Base-by-base conservation (phyloP, 1,139 yeast species). In the Scheffersomyces quercinus region DNA sequence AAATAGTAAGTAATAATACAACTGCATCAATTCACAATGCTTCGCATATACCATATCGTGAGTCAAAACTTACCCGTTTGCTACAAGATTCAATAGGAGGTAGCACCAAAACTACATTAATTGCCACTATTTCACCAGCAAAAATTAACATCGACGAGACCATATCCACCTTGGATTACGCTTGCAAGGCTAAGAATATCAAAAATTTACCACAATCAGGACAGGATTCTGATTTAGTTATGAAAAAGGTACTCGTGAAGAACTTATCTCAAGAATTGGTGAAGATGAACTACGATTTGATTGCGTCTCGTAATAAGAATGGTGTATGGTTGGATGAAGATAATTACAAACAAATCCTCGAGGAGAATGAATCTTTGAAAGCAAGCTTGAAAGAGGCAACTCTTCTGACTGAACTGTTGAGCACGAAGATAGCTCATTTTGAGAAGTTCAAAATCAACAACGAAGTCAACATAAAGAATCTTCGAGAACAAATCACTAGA, bases 1-100 rank as follows among this genome's bases (percentile, higher is more conserved):
- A 63, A 32, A 54, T 43, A 3, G 70, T 70, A 1, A 77, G 44
- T 26, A 28, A 28, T 34, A 11, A 34, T 28, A 26, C 30, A 12
- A 28, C 36, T 28, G 13, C 29, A 7, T 20, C 26, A 20, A 20
- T 20, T 20, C 16, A 32, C 5, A 24, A 16, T 10, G 31, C 41
- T 3, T 65, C 77, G 6, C 95, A 87, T 63, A 79, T 89, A 13
- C 96, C 97, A 0, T 90, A 88, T 58, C 71, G 97, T 50, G 96
- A 88, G 60, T 87, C 95, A 0, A 88, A 86, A 59, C 74, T 88
- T 43, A 88, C 96, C 0, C 73, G 95, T 49, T 63, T 88, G 38
- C 69, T 88, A 41, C 93, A 86, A 55, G 96, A 88, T 57, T 87
- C 95, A 0, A 70, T 88, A 26, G 96, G 96, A 1, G 96, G 96